Evolutionary conservation across 2,329 filamentous ascomycete genomes (phyloP), one percentile per base, ranked within the genome.

Genomic region (Beauveria caledonica): DNA sequence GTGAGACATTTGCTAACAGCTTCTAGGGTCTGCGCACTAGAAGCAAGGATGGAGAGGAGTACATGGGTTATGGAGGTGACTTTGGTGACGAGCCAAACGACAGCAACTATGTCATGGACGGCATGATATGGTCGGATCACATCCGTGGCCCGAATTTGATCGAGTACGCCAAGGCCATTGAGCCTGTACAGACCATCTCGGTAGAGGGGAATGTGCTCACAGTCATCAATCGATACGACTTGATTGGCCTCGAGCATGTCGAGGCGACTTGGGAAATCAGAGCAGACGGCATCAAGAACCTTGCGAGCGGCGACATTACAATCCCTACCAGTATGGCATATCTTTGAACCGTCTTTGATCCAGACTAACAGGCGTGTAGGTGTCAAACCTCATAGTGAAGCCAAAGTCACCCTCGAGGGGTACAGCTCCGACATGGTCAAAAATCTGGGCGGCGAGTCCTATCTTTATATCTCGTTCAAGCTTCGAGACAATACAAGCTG

Each of bases 71-170:
- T 46, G 84, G 84, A 1, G 83, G 84, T 2, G 84, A 86, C 66
- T 86, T 85, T 68, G 80, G 79, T 3, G 84, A 86, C 53, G 72
- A 78, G 0, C 83, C 83, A 0, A 83, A 86, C 63, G 84, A 86
- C 65, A 74, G 72, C 1, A 82, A 81, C 60, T 87, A 86, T 56
- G 78, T 83, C 46, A 78, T 84, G 74, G 82, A 85, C 62, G 82
- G 82, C 2, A 71, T 85, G 8, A 48, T 68, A 39, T 62, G 60
- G 51, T 78, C 77, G 5, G 71, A 76, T n/a, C 81, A 84, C 64
- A 76, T 71, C 0, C 78, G 81, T 0, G 78, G 76, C 0, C 80
- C 80, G 0, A 82, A 82, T 0, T 67, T 86, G 21, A 62, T 71
- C 9, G 82, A 85, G 65, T 80, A 83, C 64, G 80, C 80, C 64